Base-by-base conservation (phyloP, 805 yeast genomes). In the Saccharomycopsis microspora region DNA sequence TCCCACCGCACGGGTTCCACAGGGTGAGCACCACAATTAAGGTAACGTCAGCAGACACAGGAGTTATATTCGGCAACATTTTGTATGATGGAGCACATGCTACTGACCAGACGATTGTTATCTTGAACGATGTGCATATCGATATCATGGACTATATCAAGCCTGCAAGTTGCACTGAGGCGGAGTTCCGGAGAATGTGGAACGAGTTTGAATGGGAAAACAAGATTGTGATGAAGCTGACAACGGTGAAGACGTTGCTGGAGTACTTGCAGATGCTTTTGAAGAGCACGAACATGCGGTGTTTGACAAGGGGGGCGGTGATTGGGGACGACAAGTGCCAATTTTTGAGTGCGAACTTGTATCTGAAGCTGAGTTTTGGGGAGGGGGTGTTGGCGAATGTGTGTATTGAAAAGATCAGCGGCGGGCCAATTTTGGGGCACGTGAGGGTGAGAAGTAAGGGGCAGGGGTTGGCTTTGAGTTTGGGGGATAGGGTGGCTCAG, bases 121-220 rank as follows among this genome's bases (percentile, higher is more conserved):
- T 93, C 50, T 73, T 93, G 60, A 87, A 86, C 59, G 97, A 93
- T 62, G 88, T 93, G 44, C 96, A 89, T 62, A 89, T 93, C 50
- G 96, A 93, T 63, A 85, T 93, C 46, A 86, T 93, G 88, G 97
- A 93, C 65, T 93, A 93, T 68, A 88, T 93, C 64, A 87, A 86
- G 63, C 97, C 98, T 27, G 93, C 95, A n/a, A 74, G 76, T 29
- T 85, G 95, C 64, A 70, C 88, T 10, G 97, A 90, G 66, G 78
- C 80, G 41, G 83, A 78, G 56, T 93, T 93, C 84, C 84, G 98
- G 61, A 76, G 80, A 59, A 90, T 89, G 97, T 93, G 99, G 99
- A 87, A 88, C 63, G 97, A 89, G 64, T 93, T 94, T 62, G 99
- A 93, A 68, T 93, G 98, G 98, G 98, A 93, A 67, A 93, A 93